A percentile compares a stretch with the other conserved stretches of the same genome.
These are phyloP conservation scores for Porcisia hertigi DNA, from an alignment of 208 protist genomes.

Conservation along the genomic window DNA sequence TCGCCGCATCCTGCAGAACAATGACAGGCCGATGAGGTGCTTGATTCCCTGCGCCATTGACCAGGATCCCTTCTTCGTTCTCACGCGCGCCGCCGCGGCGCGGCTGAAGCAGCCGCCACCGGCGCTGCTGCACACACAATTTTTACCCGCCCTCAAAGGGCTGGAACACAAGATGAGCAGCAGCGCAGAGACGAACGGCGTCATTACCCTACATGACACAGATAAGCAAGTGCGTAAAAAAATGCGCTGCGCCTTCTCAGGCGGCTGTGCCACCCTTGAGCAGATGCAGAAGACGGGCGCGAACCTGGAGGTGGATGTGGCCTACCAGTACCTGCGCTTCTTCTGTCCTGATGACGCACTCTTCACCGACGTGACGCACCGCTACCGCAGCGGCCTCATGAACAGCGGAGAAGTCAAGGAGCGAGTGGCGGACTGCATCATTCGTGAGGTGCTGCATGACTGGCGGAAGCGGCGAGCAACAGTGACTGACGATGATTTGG, in stretches of 20 bases:
- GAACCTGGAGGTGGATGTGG: slow-evolving; percentile 94
- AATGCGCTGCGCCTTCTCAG: slow-evolving; percentile 97
- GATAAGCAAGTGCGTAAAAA: slow-evolving; percentile 94
- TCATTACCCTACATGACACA: slow-evolving; percentile 97
- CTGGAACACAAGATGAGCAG: slow-evolving; percentile 97
- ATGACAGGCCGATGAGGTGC: slow-evolving; percentile 82
- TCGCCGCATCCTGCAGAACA: slow-evolving; percentile 84
- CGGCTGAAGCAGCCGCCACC: slow-evolving; percentile 93
- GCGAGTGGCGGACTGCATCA: slow-evolving; percentile 65
- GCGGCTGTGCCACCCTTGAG: slow-evolving; percentile 94
- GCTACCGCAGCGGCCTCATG: slow-evolving; percentile 68
- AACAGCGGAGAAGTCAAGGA: slow-evolving; percentile 86
- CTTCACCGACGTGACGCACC: slow-evolving; percentile 76
- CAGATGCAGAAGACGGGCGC: slow-evolving; percentile 95
- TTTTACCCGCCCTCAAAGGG: slow-evolving; percentile 98
- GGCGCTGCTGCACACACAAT: slow-evolving; percentile 96
- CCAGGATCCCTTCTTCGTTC: slow-evolving; percentile 99
- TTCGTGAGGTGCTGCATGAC: slow-evolving; percentile 59
- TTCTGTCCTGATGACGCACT: slow-evolving; percentile 96
- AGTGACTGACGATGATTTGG: slow-evolving; percentile 78
- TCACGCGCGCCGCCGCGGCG: slow-evolving; percentile 96
- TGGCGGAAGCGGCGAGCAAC: slow-evolving; percentile 61
- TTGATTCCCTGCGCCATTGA: slow-evolving; percentile 98
- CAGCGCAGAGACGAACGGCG: slow-evolving; percentile 78
- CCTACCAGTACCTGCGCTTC: slow-evolving; percentile 97